Evolutionary conservation across 768 basidiomycete genomes (phyloP).

Genomic region (Russula compacta): DNA sequence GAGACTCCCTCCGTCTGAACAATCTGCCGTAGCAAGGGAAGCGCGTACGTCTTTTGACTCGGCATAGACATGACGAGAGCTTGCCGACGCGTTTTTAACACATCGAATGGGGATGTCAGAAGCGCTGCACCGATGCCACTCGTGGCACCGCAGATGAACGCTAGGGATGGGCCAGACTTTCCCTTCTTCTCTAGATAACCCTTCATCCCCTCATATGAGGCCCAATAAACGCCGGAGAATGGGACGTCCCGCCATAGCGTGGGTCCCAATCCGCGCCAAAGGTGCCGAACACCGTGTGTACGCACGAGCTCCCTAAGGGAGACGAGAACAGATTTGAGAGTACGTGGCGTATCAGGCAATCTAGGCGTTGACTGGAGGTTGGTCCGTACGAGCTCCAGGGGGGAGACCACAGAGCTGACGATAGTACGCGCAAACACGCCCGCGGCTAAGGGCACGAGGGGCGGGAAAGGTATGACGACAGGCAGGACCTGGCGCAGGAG

Average conservation of each 20-base stretch:
- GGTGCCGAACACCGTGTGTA: constrained; percentile 51
- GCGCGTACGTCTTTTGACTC: constrained; percentile 36
- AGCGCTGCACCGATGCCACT: constrained; percentile 84
- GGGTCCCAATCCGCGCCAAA: constrained; percentile 88
- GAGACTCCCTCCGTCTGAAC: constrained; percentile 67
- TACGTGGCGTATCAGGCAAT: constrained; percentile 62
- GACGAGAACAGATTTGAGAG: constrained; percentile 61
- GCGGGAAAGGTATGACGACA: constrained; percentile 43
- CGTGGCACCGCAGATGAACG: constrained; percentile 84
- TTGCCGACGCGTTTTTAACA: constrained; percentile 91
- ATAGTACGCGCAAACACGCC: constrained; percentile 76
- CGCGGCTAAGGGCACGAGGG: constrained; percentile 63
- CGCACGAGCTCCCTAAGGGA: constrained; percentile 54
- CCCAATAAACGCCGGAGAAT: constrained; percentile 97
- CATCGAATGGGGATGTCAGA: constrained; percentile 91
- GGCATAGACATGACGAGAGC: constrained; percentile 59
- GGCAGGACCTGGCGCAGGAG: constrained; percentile 59
- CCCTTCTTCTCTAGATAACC: constrained; percentile 44
- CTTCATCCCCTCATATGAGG: constrained; percentile 84
- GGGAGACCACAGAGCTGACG: constrained; percentile 72
- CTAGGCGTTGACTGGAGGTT: constrained; percentile 84
- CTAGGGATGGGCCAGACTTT: constrained; percentile 50
- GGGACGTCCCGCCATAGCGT: constrained; percentile 97
- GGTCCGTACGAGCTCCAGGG: constrained; percentile 88
- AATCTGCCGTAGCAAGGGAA: constrained; percentile 61